phyloP scores from a whole-genome alignment of 2,329 filamentous ascomycete genomes.

The Ceratocystiopsis sp. region DNA sequence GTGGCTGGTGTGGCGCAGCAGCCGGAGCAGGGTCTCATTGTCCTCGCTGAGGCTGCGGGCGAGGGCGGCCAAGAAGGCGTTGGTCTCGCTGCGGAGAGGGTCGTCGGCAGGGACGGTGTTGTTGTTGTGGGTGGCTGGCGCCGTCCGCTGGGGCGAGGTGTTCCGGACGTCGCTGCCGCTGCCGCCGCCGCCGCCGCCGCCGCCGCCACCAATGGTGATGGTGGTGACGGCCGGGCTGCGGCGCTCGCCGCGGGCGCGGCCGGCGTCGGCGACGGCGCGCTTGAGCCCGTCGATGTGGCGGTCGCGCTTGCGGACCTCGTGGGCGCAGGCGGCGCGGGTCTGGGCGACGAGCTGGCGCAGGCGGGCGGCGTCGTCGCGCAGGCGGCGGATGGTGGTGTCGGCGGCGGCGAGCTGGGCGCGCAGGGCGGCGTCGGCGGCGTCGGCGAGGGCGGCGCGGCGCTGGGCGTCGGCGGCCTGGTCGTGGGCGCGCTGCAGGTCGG shows the following conservation, averaged over 20 bases:
- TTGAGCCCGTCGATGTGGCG: constrained; percentile 79
- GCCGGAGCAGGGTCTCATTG: constrained; percentile 62
- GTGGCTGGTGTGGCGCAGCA: constrained; percentile 54
- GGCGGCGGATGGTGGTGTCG: constrained; percentile 54
- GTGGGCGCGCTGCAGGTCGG: constrained; percentile 43
- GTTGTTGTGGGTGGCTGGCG: neutral
- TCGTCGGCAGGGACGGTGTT: constrained; percentile 17
- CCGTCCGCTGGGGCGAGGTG: neutral
- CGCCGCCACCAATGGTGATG: constrained; percentile 31
- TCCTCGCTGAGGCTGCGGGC: constrained; percentile 77
- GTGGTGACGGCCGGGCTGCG: constrained; percentile 36
- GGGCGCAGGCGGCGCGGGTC: constrained; percentile 71
- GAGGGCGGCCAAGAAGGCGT: constrained; percentile 72
- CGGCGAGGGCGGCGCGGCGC: constrained; percentile 37
- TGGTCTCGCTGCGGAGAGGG: constrained; percentile 63
- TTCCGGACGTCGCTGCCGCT: constrained; percentile 22
- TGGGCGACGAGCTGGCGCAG: constrained; percentile 69
- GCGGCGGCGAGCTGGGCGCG: constrained; percentile 55
- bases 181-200: constrained; percentile 25
- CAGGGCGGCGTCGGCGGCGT: constrained; percentile 54
- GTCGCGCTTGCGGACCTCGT: constrained; percentile 81
- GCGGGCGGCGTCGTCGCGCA: constrained; percentile 70
- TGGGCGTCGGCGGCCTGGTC: constrained; percentile 37
- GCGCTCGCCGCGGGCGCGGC: constrained; percentile 39
- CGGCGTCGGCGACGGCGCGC: constrained; percentile 61